Percentiles rank a stretch among this genome's conserved stretches.
phyloP scores from a whole-genome alignment of 805 yeast species.

The Cyberlindnera xishuangbannaensis region DNA sequence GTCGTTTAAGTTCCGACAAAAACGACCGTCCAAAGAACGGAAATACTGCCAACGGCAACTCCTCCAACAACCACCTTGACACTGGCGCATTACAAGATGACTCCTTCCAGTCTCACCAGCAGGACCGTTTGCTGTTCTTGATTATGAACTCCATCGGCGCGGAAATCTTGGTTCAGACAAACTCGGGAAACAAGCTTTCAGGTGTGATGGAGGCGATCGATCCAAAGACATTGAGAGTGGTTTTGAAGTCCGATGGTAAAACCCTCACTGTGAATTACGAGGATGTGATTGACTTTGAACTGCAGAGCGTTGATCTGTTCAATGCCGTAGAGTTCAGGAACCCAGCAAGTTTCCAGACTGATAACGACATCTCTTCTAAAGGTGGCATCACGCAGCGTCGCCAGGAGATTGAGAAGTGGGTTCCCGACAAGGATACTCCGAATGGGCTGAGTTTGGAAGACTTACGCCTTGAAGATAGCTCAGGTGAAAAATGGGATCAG shows the following conservation, averaged over 20 bases:
- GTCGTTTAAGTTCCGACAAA: constrained; percentile 11
- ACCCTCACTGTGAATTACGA: constrained; percentile 26
- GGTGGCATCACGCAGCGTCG: constrained; percentile 36
- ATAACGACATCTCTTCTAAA: constrained; percentile 54
- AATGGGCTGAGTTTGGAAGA: constrained; percentile 19
- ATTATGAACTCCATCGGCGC: constrained; percentile 57
- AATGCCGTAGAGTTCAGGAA: constrained; percentile 9
- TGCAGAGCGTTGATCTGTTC: constrained; percentile 29
- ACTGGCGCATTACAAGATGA: constrained; percentile 16
- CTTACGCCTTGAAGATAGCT: constrained; percentile 33
- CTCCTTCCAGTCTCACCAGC: constrained; percentile 25
- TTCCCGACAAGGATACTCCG: constrained; percentile 43
- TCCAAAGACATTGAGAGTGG: constrained; percentile 39
- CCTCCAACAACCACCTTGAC: constrained; percentile 2
- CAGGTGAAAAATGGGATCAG: constrained; percentile 72
- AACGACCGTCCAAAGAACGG: neutral
- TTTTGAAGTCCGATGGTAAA: constrained; percentile 26
- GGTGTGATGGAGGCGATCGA: constrained; percentile 55
- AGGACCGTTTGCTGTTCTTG: constrained; percentile 51
- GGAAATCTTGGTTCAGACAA: constrained; percentile 49
- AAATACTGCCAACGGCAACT: constrained; percentile 4
- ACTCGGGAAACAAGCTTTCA: constrained; percentile 51
- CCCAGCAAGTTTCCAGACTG: constrained; percentile 60
- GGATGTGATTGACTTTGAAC: constrained; percentile 35
- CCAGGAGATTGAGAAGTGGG: constrained; percentile 78